phyloP scores from a whole-genome alignment of 176 grass and related monocot genomes.

The Hordeum vulgare region DNA sequence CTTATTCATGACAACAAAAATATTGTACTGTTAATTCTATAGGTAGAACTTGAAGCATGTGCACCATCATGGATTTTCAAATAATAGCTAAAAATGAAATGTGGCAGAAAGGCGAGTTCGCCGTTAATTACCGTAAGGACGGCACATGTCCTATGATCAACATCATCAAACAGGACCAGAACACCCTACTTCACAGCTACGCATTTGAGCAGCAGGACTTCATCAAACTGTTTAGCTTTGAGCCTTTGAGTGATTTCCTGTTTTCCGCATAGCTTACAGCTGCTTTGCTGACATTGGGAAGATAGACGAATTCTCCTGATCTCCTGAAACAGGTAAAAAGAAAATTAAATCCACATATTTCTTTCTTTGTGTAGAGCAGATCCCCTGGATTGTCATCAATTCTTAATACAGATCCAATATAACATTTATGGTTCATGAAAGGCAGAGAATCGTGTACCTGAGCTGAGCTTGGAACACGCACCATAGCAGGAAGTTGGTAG shows the following conservation, averaged over 20 bases:
- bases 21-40: background rate
- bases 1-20: background rate
- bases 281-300: conserved; percentile 5
- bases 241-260: background rate
- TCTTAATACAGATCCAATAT: background rate
- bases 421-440: background rate
- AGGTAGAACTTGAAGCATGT: background rate
- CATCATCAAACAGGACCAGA: conserved; percentile 41
- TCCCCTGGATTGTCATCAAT: conserved; percentile 35
- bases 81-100: background rate
- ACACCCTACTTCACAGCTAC: background rate
- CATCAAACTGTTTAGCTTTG: background rate
- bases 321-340: conserved; percentile 49
- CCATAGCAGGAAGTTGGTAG: conserved; percentile 35
- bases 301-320: conserved; percentile 22
- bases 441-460: conserved; percentile 32
- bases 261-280: background rate
- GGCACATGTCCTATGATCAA: conserved; percentile 57
- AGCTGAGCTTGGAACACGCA: conserved; percentile 45
- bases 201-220: background rate
- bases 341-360: conserved; percentile 51
- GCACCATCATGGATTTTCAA: background rate
- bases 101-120: background rate
- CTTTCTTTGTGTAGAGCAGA: conserved; percentile 50
- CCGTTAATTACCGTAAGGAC: conserved; percentile 57